These are phyloP conservation scores for Carex parvula DNA, from an alignment of 176 grass and related monocot species.

Conservation along the genomic window DNA sequence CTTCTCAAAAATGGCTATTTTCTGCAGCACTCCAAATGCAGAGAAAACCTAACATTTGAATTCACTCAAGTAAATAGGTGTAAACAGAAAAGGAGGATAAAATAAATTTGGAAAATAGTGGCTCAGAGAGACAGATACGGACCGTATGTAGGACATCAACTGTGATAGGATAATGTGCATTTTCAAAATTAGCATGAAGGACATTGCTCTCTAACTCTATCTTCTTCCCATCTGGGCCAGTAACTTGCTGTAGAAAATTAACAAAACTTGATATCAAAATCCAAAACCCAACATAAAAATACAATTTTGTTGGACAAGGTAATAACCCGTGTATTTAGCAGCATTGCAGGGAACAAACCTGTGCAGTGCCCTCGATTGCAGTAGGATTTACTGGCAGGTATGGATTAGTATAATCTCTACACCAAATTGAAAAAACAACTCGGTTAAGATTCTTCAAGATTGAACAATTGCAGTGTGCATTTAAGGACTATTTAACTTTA, in stretches of 20 bases:
- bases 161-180: slow-evolving; percentile 84
- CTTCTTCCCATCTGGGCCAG: slow-evolving; percentile 75
- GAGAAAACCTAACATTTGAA: slow-evolving; percentile 74
- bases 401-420: slow-evolving; percentile 94
- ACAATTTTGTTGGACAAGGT: slow-evolving; percentile 26
- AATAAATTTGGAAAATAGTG: neutral
- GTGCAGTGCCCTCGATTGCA: slow-evolving; percentile 62
- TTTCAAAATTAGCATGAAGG: slow-evolving; percentile 90
- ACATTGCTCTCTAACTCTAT: slow-evolving; percentile 87
- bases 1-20: slow-evolving; percentile 99
- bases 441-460: neutral
- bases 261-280: slow-evolving; percentile 20
- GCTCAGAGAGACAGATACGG: neutral
- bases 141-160: slow-evolving; percentile 96
- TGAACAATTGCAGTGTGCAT: neutral
- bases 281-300: neutral
- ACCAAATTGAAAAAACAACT: slow-evolving; percentile 24
- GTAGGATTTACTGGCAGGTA: slow-evolving; percentile 94
- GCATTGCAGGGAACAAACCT: slow-evolving; percentile 47
- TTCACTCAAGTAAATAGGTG: slow-evolving; percentile 1
- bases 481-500: slow-evolving; percentile 20
- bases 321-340: slow-evolving; percentile 19
- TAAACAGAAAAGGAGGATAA: slow-evolving; percentile 1
- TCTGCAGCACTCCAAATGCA: slow-evolving; percentile 81
- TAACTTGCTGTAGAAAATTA: slow-evolving; percentile 40